Evolutionary conservation across 192 early-diverging fungal genomes (phyloP).

Genomic region (Linnemannia elongata): DNA sequence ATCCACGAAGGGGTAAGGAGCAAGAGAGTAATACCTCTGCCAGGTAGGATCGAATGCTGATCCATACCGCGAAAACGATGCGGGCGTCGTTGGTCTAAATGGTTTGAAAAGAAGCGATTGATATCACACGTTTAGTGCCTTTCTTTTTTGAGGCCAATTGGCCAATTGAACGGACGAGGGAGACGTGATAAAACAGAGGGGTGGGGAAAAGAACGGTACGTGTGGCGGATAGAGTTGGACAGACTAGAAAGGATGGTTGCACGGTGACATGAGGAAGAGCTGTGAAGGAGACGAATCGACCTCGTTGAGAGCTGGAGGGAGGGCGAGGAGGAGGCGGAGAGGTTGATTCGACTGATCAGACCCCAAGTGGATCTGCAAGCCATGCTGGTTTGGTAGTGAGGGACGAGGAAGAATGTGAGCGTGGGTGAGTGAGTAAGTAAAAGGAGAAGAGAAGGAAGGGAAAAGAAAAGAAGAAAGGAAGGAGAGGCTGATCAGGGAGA

Average conservation of each 20-base stretch:
- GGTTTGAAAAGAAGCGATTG: neutral
- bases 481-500: neutral
- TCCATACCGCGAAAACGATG: constrained; percentile 18
- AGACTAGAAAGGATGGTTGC: neutral
- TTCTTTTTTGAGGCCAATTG: neutral
- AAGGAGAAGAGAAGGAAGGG: neutral
- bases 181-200: too few species aligned
- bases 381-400: constrained; percentile 2
- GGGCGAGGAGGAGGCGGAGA: neutral
- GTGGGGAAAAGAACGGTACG: neutral
- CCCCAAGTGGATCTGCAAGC: constrained; percentile 35
- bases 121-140: neutral
- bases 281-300: neutral
- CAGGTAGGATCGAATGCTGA: constrained; percentile 10
- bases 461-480: neutral
- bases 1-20: neutral
- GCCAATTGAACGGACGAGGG: neutral
- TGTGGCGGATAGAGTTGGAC: constrained; percentile 12
- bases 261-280: neutral
- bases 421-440: neutral
- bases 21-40: constrained; percentile 21
- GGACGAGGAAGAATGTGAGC: neutral
- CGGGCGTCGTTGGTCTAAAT: neutral
- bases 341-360: constrained; percentile 27
- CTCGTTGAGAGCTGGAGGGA: constrained; percentile 11